phyloP scores from a whole-genome alignment of 179 eudicot genomes.

The Silene coronaria region DNA sequence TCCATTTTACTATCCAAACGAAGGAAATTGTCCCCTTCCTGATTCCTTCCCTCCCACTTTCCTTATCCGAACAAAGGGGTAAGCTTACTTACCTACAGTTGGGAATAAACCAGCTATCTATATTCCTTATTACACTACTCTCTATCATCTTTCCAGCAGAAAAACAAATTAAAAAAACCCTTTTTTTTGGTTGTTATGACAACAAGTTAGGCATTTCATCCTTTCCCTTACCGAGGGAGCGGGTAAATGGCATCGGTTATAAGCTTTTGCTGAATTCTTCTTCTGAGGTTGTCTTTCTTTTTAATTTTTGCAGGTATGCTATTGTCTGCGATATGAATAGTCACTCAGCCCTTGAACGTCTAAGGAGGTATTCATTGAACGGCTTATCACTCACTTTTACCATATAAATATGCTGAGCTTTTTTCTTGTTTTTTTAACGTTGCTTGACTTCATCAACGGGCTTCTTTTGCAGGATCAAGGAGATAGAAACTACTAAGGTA shows the following conservation, averaged over 20 bases:
- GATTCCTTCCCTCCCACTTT: too few species aligned
- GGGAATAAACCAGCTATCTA: neutral
- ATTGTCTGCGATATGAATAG: conserved; percentile 69
- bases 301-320: conserved; percentile 55
- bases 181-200: neutral
- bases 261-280: neutral
- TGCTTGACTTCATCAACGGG: conserved; percentile 13
- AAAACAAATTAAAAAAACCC: neutral
- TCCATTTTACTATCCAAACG: too few species aligned
- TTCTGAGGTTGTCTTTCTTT: neutral
- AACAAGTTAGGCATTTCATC: neutral
- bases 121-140: neutral
- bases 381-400: conserved; percentile 6
- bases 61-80: too few species aligned
- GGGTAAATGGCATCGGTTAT: neutral
- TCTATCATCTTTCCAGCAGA: neutral
- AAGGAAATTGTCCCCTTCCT: too few species aligned
- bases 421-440: neutral
- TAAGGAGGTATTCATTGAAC: conserved; percentile 52
- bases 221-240: neutral
- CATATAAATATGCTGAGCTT: neutral
- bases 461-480: conserved; percentile 57
- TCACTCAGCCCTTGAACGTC: conserved; percentile 68
- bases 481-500: conserved; percentile 66
- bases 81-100: neutral